These are phyloP conservation scores for Paxillus rubicundulus DNA, from an alignment of 768 basidiomycete genomes.

Conservation along the genomic window DNA sequence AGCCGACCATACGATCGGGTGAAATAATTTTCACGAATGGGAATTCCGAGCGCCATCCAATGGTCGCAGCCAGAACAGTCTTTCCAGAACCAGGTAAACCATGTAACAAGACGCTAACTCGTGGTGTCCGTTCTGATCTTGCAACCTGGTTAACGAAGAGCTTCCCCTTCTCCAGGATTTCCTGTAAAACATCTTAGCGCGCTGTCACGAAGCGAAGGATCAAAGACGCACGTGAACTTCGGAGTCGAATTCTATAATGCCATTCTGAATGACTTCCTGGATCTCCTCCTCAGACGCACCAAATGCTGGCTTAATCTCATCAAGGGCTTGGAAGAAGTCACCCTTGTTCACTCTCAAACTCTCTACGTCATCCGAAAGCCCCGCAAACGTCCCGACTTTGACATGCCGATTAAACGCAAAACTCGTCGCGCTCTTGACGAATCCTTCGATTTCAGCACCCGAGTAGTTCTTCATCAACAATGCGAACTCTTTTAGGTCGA, in stretches of 20 bases:
- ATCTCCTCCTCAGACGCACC: conserved; percentile 98
- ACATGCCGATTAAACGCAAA: conserved; percentile 98
- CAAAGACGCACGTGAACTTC: conserved; percentile 60
- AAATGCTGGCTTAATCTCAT: conserved; percentile 94
- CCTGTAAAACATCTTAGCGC: conserved; percentile 43
- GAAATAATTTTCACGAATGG: conserved; percentile 98
- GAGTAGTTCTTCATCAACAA: conserved; percentile 92
- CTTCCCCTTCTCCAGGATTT: conserved; percentile 80
- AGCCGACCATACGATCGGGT: conserved; percentile 96
- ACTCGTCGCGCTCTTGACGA: conserved; percentile 97
- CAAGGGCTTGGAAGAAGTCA: conserved; percentile 89
- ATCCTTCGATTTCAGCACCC: conserved; percentile 92
- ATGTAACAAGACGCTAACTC: conserved; percentile 86
- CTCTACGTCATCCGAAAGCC: conserved; percentile 94
- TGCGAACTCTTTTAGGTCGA: conserved; percentile 82
- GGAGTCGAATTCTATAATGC: conserved; percentile 85
- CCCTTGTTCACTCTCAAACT: conserved; percentile 80
- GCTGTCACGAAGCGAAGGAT: not conserved
- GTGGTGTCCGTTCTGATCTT: conserved; percentile 83
- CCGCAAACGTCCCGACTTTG: conserved; percentile 96
- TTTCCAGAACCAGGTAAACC: conserved; percentile 92
- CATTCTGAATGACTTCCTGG: conserved; percentile 89
- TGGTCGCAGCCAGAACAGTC: conserved; percentile 90
- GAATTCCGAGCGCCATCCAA: conserved; percentile 89
- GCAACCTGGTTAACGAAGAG: conserved; percentile 94